phyloP scores from a whole-genome alignment of 129 eudicot species.

The Scalesia atractyloides region DNA sequence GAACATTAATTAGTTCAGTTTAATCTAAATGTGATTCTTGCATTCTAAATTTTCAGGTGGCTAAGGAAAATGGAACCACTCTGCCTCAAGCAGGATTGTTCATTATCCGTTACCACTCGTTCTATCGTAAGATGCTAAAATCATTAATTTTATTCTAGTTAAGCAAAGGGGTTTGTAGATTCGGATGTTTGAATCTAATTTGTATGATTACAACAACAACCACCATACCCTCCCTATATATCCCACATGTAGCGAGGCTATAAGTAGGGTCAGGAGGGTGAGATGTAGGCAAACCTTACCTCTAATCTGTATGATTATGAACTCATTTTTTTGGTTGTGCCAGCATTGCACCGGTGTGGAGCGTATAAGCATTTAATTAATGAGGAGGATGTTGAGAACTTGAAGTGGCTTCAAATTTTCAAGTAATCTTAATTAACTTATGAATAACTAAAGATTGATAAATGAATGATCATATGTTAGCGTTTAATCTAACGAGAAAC shows the following conservation, averaged over 20 bases:
- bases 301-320: neutral
- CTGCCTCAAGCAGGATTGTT: slow-evolving; percentile 56
- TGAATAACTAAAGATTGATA: neutral
- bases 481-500: neutral
- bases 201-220: neutral
- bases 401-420: slow-evolving; percentile 72
- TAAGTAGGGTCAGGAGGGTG: no score
- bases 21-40: neutral
- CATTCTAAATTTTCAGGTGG: slow-evolving; percentile 34
- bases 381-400: slow-evolving; percentile 59
- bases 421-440: slow-evolving; percentile 36
- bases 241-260: no score
- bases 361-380: slow-evolving; percentile 71
- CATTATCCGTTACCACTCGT: slow-evolving; percentile 57
- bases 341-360: slow-evolving; percentile 61
- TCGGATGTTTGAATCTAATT: neutral
- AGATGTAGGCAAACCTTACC: no score
- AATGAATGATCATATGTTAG: neutral
- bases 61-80: slow-evolving; percentile 48
- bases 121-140: slow-evolving; percentile 44
- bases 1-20: neutral
- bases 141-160: neutral
- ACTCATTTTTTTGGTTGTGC: neutral
- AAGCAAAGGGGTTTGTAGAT: neutral
- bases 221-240: no score